Conservation (phyloP, 768 basidiomycete genomes). For the Dioszegia hungarica region DNA sequence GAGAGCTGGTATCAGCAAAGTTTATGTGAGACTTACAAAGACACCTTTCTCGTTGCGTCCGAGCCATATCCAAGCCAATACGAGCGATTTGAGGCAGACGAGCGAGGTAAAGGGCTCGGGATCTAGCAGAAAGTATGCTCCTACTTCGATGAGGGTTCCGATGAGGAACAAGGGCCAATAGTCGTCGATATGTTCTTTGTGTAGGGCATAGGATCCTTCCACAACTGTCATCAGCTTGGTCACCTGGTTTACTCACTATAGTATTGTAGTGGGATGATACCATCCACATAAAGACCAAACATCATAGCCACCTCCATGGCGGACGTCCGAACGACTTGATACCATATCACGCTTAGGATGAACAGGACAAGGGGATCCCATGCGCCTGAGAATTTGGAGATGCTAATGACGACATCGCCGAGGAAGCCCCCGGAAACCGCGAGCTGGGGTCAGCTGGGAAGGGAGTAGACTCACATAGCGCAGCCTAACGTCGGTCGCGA, state of each 20-base stretch:
- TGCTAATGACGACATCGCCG: slow-evolving; percentile 4
- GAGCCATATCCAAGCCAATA: slow-evolving; percentile 21
- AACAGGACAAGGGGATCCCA: slow-evolving; percentile 14
- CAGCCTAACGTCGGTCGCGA: not conserved
- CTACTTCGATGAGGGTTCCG: slow-evolving; percentile 15
- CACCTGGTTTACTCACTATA: not conserved
- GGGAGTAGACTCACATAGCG: slow-evolving; percentile 1
- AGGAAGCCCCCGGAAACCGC: slow-evolving; percentile 21
- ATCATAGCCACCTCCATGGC: slow-evolving; percentile 7
- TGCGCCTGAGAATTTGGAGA: slow-evolving; percentile 2
- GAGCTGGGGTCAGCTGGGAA: slow-evolving; percentile 5
- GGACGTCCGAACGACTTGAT: slow-evolving; percentile 9
- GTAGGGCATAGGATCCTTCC: not conserved
- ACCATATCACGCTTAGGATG: slow-evolving; percentile 4
- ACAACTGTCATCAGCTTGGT: not conserved
- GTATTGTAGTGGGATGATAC: slow-evolving; percentile 17
- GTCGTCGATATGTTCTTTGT: slow-evolving; percentile 18
- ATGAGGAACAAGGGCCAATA: slow-evolving; percentile 32
- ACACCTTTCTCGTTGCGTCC: slow-evolving; percentile 15
- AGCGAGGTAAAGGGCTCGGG: slow-evolving; percentile 26
- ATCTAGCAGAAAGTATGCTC: slow-evolving; percentile 22
- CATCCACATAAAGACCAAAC: slow-evolving; percentile 9
- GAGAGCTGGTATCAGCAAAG: not conserved
- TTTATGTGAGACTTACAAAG: slow-evolving; percentile 15
- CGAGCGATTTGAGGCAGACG: slow-evolving; percentile 31